A percentile compares a stretch with the other conserved stretches of the same genome.
Conservation (phyloP, 805 yeast species). For the Lachancea waltii region DNA sequence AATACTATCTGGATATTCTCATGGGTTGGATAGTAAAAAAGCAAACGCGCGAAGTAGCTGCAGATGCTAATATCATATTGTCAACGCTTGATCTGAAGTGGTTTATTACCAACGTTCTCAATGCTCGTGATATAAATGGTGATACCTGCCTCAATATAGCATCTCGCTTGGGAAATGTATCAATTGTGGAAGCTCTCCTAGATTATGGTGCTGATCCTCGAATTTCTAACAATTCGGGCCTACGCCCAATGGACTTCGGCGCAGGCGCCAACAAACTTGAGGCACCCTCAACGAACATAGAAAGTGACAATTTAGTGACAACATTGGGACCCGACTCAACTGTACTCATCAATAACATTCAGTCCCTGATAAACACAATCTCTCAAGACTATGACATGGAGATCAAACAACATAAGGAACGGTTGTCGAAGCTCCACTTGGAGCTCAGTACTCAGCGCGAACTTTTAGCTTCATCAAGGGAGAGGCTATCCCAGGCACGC, state of each 20-base stretch:
- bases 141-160: constrained; percentile 93
- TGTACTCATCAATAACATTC: constrained; percentile 41
- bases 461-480: constrained; percentile 22
- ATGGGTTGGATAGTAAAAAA: constrained; percentile 68
- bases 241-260: constrained; percentile 83
- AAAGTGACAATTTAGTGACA: background rate
- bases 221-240: constrained; percentile 76
- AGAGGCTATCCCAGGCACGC: constrained; percentile 23
- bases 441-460: constrained; percentile 27
- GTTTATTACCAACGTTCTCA: constrained; percentile 65
- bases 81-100: constrained; percentile 44
- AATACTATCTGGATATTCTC: constrained; percentile 64
- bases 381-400: constrained; percentile 57
- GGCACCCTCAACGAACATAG: background rate
- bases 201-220: constrained; percentile 84
- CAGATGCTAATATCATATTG: constrained; percentile 38
- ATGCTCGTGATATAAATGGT: constrained; percentile 88
- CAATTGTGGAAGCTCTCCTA: constrained; percentile 71
- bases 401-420: constrained; percentile 44
- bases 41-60: constrained; percentile 17
- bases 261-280: constrained; percentile 28
- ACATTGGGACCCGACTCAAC: constrained; percentile 22
- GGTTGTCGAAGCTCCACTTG: constrained; percentile 46
- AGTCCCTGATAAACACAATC: constrained; percentile 42
- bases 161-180: constrained; percentile 77